Percentiles rank a stretch among this genome's conserved stretches.
Evolutionary conservation across 768 basidiomycete species (phyloP).

Genomic region (Dendrothele bispora): DNA sequence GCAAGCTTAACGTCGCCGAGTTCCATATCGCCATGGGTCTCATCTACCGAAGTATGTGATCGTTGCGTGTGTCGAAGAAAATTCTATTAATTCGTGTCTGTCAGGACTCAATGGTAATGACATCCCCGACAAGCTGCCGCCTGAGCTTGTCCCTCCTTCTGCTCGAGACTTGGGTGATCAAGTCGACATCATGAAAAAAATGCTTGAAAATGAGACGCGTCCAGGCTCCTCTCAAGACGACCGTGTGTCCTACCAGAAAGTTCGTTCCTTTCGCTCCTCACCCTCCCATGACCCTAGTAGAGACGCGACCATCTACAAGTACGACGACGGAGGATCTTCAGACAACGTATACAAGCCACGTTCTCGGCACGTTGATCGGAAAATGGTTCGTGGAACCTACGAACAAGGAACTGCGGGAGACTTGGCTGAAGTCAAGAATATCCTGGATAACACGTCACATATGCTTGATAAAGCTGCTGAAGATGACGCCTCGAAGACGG

Average conservation of each 20-base stretch:
- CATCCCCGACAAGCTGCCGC: conserved; percentile 83
- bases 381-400: conserved; percentile 74
- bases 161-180: conserved; percentile 85
- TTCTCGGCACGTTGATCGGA: conserved; percentile 83
- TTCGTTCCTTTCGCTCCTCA: conserved; percentile 67
- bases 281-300: conserved; percentile 57
- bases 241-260: conserved; percentile 62
- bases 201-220: conserved; percentile 85
- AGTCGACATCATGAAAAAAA: conserved; percentile 84
- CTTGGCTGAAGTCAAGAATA: conserved; percentile 83
- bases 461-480: conserved; percentile 76
- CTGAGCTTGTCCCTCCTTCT: conserved; percentile 91
- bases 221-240: conserved; percentile 56
- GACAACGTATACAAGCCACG: conserved; percentile 77
- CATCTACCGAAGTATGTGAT: conserved; percentile 86
- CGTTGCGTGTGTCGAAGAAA: not conserved
- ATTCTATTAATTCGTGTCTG: conserved; percentile 1
- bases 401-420: conserved; percentile 64
- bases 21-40: conserved; percentile 99
- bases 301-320: conserved; percentile 93
- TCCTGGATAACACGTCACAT: conserved; percentile 74
- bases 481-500: conserved; percentile 58
- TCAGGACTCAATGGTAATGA: conserved; percentile 90
- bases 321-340: conserved; percentile 60
- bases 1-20: conserved; percentile 92